A percentile compares a stretch with the other conserved stretches of the same genome.
Conservation (phyloP, 2,329 filamentous ascomycete species). For the Fusarium liriodendri region DNA sequence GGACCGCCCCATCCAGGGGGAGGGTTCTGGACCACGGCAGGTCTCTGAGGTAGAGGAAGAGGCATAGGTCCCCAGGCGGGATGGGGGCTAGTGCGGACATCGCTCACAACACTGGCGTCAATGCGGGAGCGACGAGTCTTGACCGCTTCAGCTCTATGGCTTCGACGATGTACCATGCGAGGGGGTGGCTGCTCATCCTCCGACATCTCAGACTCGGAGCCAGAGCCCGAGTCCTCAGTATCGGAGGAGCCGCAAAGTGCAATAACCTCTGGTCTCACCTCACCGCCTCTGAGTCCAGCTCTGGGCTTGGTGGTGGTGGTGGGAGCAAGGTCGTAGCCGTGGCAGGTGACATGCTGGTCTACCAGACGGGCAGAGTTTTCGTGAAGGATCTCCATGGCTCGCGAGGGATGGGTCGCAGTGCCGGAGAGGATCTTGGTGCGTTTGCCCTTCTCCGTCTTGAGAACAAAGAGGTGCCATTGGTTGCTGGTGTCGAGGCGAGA, state of each 20-base stretch:
- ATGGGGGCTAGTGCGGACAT: slow-evolving; percentile 2
- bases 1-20: slow-evolving; percentile 18
- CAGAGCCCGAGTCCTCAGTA: slow-evolving; percentile 30
- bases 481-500: slow-evolving; percentile 38
- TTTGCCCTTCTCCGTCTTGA: slow-evolving; percentile 40
- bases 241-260: slow-evolving; percentile 35
- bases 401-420: slow-evolving; percentile 42
- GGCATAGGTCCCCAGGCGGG: slow-evolving; percentile 12
- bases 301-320: slow-evolving; percentile 11
- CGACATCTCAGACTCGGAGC: slow-evolving; percentile 40
- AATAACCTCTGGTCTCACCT: slow-evolving; percentile 33
- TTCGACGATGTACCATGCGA: slow-evolving; percentile 15
- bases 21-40: slow-evolving; percentile 10
- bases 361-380: slow-evolving; percentile 53
- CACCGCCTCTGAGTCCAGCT: slow-evolving; percentile 19
- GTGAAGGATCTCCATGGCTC: slow-evolving; percentile 53
- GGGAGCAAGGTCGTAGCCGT: slow-evolving; percentile 47
- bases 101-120: slow-evolving; percentile 13
- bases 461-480: slow-evolving; percentile 41
- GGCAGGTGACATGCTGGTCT: slow-evolving; percentile 43
- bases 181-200: slow-evolving; percentile 6
- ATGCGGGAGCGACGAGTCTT: slow-evolving; percentile 15
- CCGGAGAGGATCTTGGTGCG: slow-evolving; percentile 49
- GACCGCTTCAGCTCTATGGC: slow-evolving; percentile 21
- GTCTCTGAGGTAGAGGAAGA: slow-evolving; percentile 7